A percentile compares a stretch with the other conserved stretches of the same genome.
Evolutionary conservation across 192 early-diverging fungal species (phyloP).

Genomic region (Bifiguratus adelaidae): DNA sequence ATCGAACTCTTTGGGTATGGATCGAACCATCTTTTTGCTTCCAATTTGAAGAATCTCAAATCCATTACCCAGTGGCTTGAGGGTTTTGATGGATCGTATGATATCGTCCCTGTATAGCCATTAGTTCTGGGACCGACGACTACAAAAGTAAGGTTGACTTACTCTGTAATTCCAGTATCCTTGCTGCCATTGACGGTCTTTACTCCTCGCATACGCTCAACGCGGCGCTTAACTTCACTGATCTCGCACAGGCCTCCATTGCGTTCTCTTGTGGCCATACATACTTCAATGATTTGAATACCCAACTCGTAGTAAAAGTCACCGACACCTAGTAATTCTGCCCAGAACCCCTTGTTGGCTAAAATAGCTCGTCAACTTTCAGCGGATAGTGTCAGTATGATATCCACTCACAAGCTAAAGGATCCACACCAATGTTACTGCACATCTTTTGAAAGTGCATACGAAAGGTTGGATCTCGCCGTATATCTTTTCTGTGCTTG

Average conservation of each 20-base stretch:
- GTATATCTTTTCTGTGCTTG: constrained; percentile 81
- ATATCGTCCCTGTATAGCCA: constrained; percentile 69
- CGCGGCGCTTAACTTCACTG: constrained; percentile 57
- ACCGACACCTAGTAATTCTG: constrained; percentile 86
- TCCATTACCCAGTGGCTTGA: constrained; percentile 83
- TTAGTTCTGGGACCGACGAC: neutral
- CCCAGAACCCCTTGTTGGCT: constrained; percentile 95
- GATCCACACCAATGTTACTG: constrained; percentile 87
- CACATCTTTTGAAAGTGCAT: constrained; percentile 92
- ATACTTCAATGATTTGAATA: constrained; percentile 88
- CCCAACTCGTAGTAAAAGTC: constrained; percentile 97
- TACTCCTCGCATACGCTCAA: constrained; percentile 57
- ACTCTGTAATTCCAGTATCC: constrained; percentile 7
- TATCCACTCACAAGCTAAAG: constrained; percentile 72
- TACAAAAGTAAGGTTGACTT: constrained; percentile 1
- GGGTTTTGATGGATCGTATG: constrained; percentile 67
- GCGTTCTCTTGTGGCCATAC: constrained; percentile 66
- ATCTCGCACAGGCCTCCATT: constrained; percentile 92
- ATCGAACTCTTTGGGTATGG: constrained; percentile 83
- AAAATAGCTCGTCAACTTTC: neutral
- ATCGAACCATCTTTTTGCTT: constrained; percentile 70
- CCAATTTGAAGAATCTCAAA: constrained; percentile 81
- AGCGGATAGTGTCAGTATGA: neutral
- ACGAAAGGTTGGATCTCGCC: constrained; percentile 75
- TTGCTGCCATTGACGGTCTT: constrained; percentile 11